phyloP scores from a whole-genome alignment of 768 basidiomycete genomes.

The Leucosporidium scottii region DNA sequence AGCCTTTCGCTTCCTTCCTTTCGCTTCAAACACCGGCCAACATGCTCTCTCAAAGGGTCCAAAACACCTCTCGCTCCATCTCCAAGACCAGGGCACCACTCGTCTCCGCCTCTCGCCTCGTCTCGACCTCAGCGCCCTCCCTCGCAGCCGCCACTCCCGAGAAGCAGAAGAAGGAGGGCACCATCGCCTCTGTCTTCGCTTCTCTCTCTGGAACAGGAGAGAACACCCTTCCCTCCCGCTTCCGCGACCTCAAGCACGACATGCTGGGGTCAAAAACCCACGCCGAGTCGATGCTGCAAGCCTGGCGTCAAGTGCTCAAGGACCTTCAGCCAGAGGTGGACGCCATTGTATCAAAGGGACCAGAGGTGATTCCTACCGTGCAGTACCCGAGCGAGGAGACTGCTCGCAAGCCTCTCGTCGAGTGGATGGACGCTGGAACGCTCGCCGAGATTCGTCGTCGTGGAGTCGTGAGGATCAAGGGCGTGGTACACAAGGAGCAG shows the following conservation, averaged over 20 bases:
- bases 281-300: not conserved
- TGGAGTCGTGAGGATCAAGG: not conserved
- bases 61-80: too few species aligned
- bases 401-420: not conserved
- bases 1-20: too few species aligned
- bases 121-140: too few species aligned
- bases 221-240: not conserved
- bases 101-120: too few species aligned
- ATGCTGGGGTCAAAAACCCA: not conserved
- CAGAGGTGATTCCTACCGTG: not conserved
- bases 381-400: not conserved
- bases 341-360: not conserved
- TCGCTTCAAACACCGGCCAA: too few species aligned
- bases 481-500: not conserved
- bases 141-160: too few species aligned
- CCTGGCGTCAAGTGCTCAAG: not conserved
- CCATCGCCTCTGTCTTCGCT: not conserved
- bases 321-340: not conserved
- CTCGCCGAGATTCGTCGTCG: not conserved
- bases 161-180: not conserved
- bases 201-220: not conserved
- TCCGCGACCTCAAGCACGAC: not conserved
- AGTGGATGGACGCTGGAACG: not conserved
- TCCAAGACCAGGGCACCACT: too few species aligned
- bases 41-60: too few species aligned